Evolutionary conservation across 2,329 filamentous ascomycete species (phyloP), one percentile per base, ranked within the genome.

Genomic region (Ophiostoma sp.): DNA sequence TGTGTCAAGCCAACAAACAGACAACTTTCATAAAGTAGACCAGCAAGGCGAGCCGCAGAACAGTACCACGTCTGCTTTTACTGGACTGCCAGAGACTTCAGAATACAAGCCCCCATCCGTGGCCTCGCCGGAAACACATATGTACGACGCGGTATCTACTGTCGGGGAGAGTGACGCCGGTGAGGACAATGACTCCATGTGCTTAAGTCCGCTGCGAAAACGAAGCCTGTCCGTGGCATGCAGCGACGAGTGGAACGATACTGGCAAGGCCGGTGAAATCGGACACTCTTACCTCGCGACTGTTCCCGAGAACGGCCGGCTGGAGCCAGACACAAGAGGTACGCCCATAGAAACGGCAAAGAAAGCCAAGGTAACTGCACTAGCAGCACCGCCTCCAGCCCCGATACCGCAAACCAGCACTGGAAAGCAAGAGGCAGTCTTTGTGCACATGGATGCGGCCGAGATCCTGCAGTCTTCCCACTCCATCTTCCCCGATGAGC

Each of bases 361-460:
- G 27, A 36, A 38, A 18, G 27, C 55, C 27, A 60, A 38, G 12
- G 55, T 14, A 16, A 60, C 55, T 14, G 12, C 27, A 60, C 55
- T 27, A 60, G 49, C 49, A 55, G 49, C 49, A 11, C n/a, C 18
- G 49, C 49, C 49, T 27, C 49, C 18, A 14, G 18, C 11, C 27
- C 27, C 27, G 16, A 3, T 18, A 5, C n/a, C 5, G 11, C 8
- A 38, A 14, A 18, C 27, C 8, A 38, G 55, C 27, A 38, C 55
- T 6, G 60, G 40, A 18, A 42, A 42, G 60, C 60, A 63, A 44
- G 40, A 63, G 18, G 27, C 18, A 16, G 16, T 18, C 6, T 63
- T 63, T 42, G 40, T 63, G 3, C 60, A 63, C 40, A 63, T 63
- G 60, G 60, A 63, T 16, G 60, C 60, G 38, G 60, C 60, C 16